phyloP scores from a whole-genome alignment of 371 early-diverging fungal genomes.

The Globomyces sp. region DNA sequence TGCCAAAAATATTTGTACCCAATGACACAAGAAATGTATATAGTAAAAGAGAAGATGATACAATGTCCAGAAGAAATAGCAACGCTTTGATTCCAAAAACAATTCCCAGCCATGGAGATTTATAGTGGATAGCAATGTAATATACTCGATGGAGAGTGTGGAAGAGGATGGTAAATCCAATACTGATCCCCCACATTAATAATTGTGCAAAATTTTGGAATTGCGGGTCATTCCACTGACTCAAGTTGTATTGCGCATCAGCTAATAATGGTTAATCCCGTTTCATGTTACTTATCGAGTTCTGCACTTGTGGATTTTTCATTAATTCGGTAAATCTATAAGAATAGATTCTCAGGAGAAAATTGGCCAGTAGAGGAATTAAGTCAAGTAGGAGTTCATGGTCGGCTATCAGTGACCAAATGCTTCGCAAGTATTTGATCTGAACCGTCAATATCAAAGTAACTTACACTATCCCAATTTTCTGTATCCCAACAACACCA shows the following conservation, averaged over 20 bases:
- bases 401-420: slow-evolving; percentile 30
- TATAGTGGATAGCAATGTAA: slow-evolving; percentile 12
- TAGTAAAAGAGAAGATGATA: slow-evolving; percentile 22
- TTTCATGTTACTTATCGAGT: slow-evolving; percentile 15
- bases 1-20: slow-evolving; percentile 15
- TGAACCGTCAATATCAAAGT: neutral
- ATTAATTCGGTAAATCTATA: slow-evolving; percentile 26
- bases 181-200: slow-evolving; percentile 8
- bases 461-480: slow-evolving; percentile 15
- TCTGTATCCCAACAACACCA: slow-evolving; percentile 14
- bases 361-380: slow-evolving; percentile 23
- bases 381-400: slow-evolving; percentile 25
- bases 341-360: slow-evolving; percentile 22
- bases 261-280: neutral
- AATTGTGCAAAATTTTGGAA: slow-evolving; percentile 16
- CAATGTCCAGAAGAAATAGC: slow-evolving; percentile 26
- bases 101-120: slow-evolving; percentile 11
- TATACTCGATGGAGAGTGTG: slow-evolving; percentile 17
- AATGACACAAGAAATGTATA: slow-evolving; percentile 19
- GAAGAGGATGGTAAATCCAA: slow-evolving; percentile 24
- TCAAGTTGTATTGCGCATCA: neutral
- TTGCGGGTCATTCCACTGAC: slow-evolving; percentile 13
- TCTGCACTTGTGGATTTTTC: slow-evolving; percentile 19
- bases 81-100: slow-evolving; percentile 25
- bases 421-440: neutral